Base-by-base conservation (phyloP, 2,329 filamentous ascomycete species). In the Ophiostoma sp. region DNA sequence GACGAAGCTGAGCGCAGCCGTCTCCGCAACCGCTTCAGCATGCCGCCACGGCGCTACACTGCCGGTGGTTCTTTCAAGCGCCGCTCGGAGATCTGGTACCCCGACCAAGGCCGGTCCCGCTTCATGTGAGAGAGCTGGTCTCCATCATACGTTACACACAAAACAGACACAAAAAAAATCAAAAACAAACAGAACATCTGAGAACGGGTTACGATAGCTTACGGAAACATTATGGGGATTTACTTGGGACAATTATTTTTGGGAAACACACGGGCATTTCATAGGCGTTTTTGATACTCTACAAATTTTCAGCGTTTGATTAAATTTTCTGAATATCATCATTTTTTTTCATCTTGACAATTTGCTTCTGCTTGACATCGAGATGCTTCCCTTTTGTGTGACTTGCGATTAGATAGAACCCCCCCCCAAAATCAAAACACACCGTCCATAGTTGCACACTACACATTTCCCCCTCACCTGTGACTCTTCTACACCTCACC, bases 21-120 rank as follows among this genome's bases (percentile, higher is more conserved):
- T 9, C 75, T 78, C 63, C 73, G 76, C 63, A 73, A 73, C 39
- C 77, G 77, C 61, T 78, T 78, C 72, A 75, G 70, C 70, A 77
- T 76, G 72, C 75, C 72, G 71, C 69, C 75, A 17, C 75, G 76
- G 19, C 73, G 72, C 6, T 75, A 74, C 75, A 75, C 75, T 2
- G 70, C 74, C 12, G 73, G 75, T 7, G 74, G 75, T 57, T 70
- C 75, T 64, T 69, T 74, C 72, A 72, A 75, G 72, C 76, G 76
- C 71, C 74, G 77, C 31, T 76, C 77, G 33, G 77, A 78, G 76
- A 75, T 79, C 22, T 79, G 70, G 70, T 78, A 78, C 70, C 75
- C 75, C 3, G 76, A 75, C 0, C 73, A 74, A 52, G 73, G 75
- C 28, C 68, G 64, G 7, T 76, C 75, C 69, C 75, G 75, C 70